Conservation (phyloP, 148 eudicot species). For the Fagopyrum esculentum region DNA sequence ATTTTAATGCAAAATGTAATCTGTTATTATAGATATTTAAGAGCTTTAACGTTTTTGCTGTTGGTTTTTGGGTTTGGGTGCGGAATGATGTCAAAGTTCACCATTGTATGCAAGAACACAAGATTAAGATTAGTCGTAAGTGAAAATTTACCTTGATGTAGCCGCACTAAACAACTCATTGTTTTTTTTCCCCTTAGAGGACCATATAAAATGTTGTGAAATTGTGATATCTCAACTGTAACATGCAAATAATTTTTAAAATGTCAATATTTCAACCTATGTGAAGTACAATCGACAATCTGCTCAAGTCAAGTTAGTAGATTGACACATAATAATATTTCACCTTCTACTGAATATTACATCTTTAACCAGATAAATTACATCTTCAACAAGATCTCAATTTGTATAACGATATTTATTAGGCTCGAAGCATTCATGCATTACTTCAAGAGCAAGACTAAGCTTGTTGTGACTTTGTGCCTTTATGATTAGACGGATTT, state of each 20-base stretch:
- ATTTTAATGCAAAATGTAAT: too few relatives aligned
- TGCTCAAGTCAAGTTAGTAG: conserved; percentile 24
- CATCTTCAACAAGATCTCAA: conserved; percentile 80
- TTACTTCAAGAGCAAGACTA: conserved; percentile 66
- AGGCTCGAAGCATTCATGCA: conserved; percentile 93
- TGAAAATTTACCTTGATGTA: conserved; percentile 61
- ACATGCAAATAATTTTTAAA: conserved; percentile 35
- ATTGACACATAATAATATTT: conserved; percentile 15
- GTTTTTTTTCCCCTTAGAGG: conserved; percentile 75
- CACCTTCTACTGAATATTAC: too few relatives aligned
- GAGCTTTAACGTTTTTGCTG: too few relatives aligned
- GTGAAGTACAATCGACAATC: conserved; percentile 20
- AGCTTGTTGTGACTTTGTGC: conserved; percentile 57
- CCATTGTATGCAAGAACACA: too few relatives aligned
- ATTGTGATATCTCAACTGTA: conserved; percentile 74
- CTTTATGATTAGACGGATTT: conserved; percentile 22
- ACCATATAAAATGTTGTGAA: conserved; percentile 71
- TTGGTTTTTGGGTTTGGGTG: too few relatives aligned
- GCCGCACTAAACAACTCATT: conserved; percentile 86
- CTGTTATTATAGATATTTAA: too few relatives aligned
- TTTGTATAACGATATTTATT: conserved; percentile 61
- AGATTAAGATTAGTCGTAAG: conserved; percentile 2
- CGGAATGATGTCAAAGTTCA: too few relatives aligned
- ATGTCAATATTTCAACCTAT: background rate
- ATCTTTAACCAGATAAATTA: conserved; percentile 63